These are phyloP conservation scores for Mortierella sp. DNA, from an alignment of 371 early-diverging fungal species.

Conservation along the genomic window DNA sequence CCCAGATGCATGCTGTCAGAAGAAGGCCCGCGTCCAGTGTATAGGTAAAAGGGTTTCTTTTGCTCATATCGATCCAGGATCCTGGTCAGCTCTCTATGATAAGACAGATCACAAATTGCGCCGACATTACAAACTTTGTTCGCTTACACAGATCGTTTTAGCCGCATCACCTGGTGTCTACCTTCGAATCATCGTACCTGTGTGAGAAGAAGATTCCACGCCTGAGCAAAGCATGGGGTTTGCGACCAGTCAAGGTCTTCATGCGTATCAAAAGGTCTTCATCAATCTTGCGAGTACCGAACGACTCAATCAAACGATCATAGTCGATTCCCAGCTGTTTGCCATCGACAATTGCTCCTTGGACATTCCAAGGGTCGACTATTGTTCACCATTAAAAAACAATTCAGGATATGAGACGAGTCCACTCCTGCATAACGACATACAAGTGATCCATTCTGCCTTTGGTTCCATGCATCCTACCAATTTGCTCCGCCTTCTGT, in stretches of 20 bases:
- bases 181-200: slow-evolving; percentile 60
- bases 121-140: slow-evolving; percentile 5
- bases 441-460: no score
- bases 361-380: slow-evolving; percentile 97
- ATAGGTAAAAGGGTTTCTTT: slow-evolving; percentile 98
- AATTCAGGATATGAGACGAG: background rate
- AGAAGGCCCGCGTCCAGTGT: slow-evolving; percentile 99
- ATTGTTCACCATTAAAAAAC: slow-evolving; percentile 8
- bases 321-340: slow-evolving; percentile 94
- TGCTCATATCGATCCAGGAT: slow-evolving; percentile 94
- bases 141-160: no score
- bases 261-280: slow-evolving; percentile 82
- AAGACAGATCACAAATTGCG: background rate
- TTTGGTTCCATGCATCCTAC: slow-evolving; percentile 12
- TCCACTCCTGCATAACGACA: background rate
- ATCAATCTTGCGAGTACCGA: slow-evolving; percentile 93
- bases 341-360: slow-evolving; percentile 92
- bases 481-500: slow-evolving; percentile 37
- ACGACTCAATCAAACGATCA: slow-evolving; percentile 91
- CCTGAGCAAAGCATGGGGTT: slow-evolving; percentile 89
- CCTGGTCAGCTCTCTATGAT: slow-evolving; percentile 85
- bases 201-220: slow-evolving; percentile 99
- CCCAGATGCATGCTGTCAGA: slow-evolving; percentile 98
- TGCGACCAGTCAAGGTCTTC: slow-evolving; percentile 86
- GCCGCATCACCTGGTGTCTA: no score